Evolutionary conservation across 2,329 filamentous ascomycete genomes (phyloP).

Genomic region (Aspergillus brasiliensis): DNA sequence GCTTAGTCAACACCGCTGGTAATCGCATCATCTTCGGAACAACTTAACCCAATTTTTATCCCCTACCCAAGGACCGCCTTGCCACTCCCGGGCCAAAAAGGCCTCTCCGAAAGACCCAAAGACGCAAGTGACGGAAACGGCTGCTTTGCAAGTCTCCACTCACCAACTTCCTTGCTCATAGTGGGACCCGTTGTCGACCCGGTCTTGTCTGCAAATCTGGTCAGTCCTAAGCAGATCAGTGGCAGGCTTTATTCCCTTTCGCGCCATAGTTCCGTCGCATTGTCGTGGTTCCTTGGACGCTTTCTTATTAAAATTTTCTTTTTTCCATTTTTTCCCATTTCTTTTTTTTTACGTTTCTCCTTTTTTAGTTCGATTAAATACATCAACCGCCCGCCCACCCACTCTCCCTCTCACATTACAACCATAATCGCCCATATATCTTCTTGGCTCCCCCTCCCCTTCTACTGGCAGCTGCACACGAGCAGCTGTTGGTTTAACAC

Average conservation of each 20-base stretch:
- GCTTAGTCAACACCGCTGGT: constrained; percentile 25
- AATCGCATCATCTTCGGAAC: constrained; percentile 18
- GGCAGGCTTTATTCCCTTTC: constrained; percentile 20
- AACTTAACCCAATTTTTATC: background rate
- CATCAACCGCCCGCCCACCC: constrained; percentile 6
- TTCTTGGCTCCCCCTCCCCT: background rate
- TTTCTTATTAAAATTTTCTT: constrained; percentile 10
- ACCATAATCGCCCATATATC: background rate
- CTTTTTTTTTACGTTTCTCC: constrained; percentile 14
- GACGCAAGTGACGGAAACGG: constrained; percentile 33
- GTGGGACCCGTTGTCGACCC: constrained; percentile 47
- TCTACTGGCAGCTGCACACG: constrained; percentile 20
- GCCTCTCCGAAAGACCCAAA: constrained; percentile 12
- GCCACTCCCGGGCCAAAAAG: constrained; percentile 22
- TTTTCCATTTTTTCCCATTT: constrained; percentile 9
- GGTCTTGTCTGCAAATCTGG: constrained; percentile 50
- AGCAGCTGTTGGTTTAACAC: constrained; percentile 21
- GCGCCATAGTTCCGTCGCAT: constrained; percentile 18
- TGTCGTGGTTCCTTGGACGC: constrained; percentile 23
- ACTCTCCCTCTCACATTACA: background rate
- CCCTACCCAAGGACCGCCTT: constrained; percentile 12
- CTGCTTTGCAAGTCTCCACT: constrained; percentile 18
- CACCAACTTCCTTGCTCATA: constrained; percentile 13
- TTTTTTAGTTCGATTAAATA: constrained; percentile 4
- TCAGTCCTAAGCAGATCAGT: constrained; percentile 37